Conservation (phyloP, 1,284 basidiomycete genomes). For the Microstroma glucosiphilum region DNA sequence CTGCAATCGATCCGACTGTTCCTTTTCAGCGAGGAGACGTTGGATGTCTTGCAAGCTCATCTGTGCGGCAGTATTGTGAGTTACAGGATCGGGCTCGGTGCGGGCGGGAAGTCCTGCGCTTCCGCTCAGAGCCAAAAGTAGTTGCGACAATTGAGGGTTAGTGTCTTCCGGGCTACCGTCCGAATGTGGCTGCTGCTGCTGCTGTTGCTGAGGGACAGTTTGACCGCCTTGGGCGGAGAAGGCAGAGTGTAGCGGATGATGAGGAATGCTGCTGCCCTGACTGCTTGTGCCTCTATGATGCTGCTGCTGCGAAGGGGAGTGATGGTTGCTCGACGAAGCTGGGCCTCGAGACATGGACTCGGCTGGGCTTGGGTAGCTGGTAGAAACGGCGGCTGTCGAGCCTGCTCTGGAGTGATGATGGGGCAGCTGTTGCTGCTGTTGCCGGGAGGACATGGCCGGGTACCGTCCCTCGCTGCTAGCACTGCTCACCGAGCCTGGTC, state of each 20-base stretch:
- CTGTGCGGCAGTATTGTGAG: not conserved
- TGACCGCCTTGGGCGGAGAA: not conserved
- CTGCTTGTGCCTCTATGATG: not conserved
- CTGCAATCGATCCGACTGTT: conserved; percentile 35
- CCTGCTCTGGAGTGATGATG: not conserved
- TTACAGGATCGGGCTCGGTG: not conserved
- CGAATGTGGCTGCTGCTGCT: not conserved
- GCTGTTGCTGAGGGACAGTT: not conserved
- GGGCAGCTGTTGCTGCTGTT: not conserved
- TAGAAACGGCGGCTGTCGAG: not conserved
- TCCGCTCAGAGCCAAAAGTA: not conserved
- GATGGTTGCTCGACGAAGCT: not conserved
- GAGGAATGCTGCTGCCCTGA: not conserved
- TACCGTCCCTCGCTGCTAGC: conserved; percentile 4
- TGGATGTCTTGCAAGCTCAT: conserved; percentile 21
- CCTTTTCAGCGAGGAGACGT: conserved; percentile 32
- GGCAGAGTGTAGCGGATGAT: not conserved
- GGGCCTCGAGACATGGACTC: not conserved
- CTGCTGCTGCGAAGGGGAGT: not conserved
- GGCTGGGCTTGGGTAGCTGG: not conserved
- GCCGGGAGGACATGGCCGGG: not conserved
- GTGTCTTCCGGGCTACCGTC: not conserved
- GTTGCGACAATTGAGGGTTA: not conserved
- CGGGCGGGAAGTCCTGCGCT: not conserved
- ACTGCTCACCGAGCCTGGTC: not conserved